These are phyloP conservation scores for Punica granatum DNA, from an alignment of 345 rosid genomes.

Conservation along the genomic window DNA sequence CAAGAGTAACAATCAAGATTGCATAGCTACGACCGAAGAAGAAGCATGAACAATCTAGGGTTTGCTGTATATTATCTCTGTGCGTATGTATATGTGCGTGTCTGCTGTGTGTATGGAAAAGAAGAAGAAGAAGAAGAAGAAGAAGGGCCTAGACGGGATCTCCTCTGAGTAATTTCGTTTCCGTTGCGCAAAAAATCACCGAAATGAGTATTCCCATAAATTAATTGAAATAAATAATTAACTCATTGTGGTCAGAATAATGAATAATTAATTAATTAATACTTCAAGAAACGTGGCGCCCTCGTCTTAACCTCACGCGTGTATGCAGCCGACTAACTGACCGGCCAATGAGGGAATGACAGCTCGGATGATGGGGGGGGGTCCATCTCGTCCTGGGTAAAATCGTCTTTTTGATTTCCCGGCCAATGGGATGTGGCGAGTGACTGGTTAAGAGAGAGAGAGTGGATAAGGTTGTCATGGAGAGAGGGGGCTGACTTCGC, in stretches of 20 bases:
- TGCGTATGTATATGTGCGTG: too few relatives aligned
- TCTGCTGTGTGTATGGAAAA: too few relatives aligned
- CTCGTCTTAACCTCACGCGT: background rate
- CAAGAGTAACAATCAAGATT: background rate
- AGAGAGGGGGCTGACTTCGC: background rate
- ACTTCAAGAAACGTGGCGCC: slow-evolving; percentile 6
- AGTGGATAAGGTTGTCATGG: slow-evolving; percentile 11
- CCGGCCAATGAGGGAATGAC: background rate
- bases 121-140: background rate
- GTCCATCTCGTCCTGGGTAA: background rate
- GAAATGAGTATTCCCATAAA: background rate
- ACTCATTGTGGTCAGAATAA: background rate
- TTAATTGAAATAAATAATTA: background rate
- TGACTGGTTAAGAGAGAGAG: background rate
- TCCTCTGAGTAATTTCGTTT: background rate
- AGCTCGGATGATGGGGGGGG: background rate
- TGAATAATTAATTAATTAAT: background rate
- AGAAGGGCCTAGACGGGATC: background rate
- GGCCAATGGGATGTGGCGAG: background rate
- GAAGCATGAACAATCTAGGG: background rate
- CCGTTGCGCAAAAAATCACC: background rate
- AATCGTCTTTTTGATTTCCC: background rate
- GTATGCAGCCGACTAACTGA: background rate
- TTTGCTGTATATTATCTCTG: background rate
- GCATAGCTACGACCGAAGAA: background rate